Evolutionary conservation across 139 green algal genomes (phyloP), one percentile per base, ranked within the genome.

Genomic region (Picocystis salinarum): DNA sequence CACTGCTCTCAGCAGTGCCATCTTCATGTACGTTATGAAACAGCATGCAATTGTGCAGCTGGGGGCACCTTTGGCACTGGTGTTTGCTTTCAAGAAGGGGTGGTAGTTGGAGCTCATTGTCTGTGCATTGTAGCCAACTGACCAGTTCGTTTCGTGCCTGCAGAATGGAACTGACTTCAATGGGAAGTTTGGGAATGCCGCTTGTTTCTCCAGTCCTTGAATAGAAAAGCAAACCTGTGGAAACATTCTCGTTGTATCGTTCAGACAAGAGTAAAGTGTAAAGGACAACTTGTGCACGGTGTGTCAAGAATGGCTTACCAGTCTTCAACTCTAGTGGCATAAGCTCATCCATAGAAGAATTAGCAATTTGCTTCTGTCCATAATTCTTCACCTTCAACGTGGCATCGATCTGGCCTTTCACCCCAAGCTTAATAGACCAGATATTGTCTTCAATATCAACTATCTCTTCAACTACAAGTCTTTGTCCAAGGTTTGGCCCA

Each of bases 251-350:
- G 11, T 26, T 10, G 44, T 51, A 58, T 31, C 54, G 20, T 9
- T 67, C 58, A 9, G 36, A 11, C 46, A 67, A 47, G 23, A 67
- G 39, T 17, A 67, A 42, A 17, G 47, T 57, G 40, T 67, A 67
- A 19, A 69, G 28, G n/a, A 67, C 59, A 12, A 67, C 55, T 40
- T 65, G 56, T 18, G 54, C 56, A 9, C 33, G 22, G 37, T 65
- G 56, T 18, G 41, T 61, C 18, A 64, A 44, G 45, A 75, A 64
- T 6, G 64, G 28, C 29, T 70, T 73, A 3, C 84, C 86, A 13
- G 73, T 91, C 66, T 96, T 96, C 61, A 92, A 77, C 56, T 96
- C 85, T 42, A 96, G 72, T 0, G 85, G 86, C 36, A 94, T 50
- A 10, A 71, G 11, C 12, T 45, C 17, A 18, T 24, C 25, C n/a